A percentile compares a stretch with the other conserved stretches of the same genome.
These are phyloP conservation scores for Thamnidium elegans DNA, from an alignment of 192 early-diverging fungal genomes.

Conservation along the genomic window DNA sequence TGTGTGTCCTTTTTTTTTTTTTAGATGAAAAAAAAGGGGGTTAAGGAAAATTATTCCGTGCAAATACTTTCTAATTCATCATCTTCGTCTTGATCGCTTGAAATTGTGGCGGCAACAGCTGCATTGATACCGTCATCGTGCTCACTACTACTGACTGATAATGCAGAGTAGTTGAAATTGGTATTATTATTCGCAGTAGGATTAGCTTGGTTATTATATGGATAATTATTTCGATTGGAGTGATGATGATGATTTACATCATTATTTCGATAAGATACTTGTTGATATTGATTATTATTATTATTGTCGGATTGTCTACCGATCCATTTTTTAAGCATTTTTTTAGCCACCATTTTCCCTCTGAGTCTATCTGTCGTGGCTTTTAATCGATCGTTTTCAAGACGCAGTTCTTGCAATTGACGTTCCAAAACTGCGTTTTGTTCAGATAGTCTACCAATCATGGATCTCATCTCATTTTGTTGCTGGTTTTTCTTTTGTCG, in stretches of 20 bases:
- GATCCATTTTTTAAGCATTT: conserved; percentile 51
- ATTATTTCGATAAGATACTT: background rate
- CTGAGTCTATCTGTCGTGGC: conserved; percentile 46
- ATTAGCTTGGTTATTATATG: background rate
- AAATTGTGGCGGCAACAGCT: background rate
- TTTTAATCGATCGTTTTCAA: conserved; percentile 49
- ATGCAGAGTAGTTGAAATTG: conserved; percentile 12
- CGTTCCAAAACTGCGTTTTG: conserved; percentile 46
- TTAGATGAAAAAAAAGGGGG: background rate
- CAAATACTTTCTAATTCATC: conserved; percentile 23
- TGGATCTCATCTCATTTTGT: conserved; percentile 52
- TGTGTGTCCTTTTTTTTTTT: background rate
- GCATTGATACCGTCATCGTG: conserved; percentile 1
- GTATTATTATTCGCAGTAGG: background rate
- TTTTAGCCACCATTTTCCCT: conserved; percentile 51
- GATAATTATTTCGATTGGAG: background rate
- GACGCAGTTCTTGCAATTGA: conserved; percentile 45
- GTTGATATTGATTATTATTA: background rate
- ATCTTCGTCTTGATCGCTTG: conserved; percentile 22
- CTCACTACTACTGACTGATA: conserved; percentile 4
- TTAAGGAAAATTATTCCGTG: conserved; percentile 5
- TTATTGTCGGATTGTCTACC: conserved; percentile 12
- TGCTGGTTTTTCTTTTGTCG: conserved; percentile 58
- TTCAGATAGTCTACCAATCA: conserved; percentile 41
- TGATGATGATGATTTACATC: background rate